Conservation (phyloP, 306 rosid species). For the Malus asiatica region DNA sequence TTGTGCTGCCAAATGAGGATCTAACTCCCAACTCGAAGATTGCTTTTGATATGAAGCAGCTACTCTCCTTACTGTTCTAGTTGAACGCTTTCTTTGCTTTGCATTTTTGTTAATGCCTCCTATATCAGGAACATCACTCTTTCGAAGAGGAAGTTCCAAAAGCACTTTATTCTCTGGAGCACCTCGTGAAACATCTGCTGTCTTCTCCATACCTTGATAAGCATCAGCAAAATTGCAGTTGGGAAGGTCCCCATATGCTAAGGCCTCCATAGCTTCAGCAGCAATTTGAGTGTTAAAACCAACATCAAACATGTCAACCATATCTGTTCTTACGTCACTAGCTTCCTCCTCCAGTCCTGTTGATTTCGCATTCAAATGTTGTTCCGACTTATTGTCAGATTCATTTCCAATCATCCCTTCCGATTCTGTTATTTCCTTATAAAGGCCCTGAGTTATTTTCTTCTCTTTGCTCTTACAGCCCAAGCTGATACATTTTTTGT, state of each 20-base stretch:
- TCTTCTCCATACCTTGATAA: constrained; percentile 19
- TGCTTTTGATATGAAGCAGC: constrained; percentile 21
- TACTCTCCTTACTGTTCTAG: constrained; percentile 26
- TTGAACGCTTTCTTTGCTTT: constrained; percentile 31
- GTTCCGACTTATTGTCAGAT: constrained; percentile 19
- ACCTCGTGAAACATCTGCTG: constrained; percentile 15
- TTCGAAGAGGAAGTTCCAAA: constrained; percentile 11
- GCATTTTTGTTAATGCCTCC: constrained; percentile 21
- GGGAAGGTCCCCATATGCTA: constrained; percentile 31
- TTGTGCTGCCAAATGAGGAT: constrained; percentile 18
- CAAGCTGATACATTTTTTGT: constrained; percentile 13
- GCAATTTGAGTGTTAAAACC: constrained; percentile 78
- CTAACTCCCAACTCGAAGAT: constrained; percentile 20
- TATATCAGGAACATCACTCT: constrained; percentile 10
- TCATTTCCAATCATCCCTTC: constrained; percentile 12
- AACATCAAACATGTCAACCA: constrained; percentile 34
- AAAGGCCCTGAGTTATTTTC: not conserved
- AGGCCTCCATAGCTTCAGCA: constrained; percentile 69
- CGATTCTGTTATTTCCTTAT: constrained; percentile 6
- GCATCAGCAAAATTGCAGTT: constrained; percentile 15
- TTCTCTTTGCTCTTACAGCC: constrained; percentile 19
- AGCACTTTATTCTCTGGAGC: constrained; percentile 16
- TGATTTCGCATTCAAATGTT: constrained; percentile 8
- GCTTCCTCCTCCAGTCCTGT: constrained; percentile 21
- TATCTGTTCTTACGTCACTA: constrained; percentile 21